Conservation (phyloP, 1,284 basidiomycete genomes). For the Pseudozyma pruni region DNA sequence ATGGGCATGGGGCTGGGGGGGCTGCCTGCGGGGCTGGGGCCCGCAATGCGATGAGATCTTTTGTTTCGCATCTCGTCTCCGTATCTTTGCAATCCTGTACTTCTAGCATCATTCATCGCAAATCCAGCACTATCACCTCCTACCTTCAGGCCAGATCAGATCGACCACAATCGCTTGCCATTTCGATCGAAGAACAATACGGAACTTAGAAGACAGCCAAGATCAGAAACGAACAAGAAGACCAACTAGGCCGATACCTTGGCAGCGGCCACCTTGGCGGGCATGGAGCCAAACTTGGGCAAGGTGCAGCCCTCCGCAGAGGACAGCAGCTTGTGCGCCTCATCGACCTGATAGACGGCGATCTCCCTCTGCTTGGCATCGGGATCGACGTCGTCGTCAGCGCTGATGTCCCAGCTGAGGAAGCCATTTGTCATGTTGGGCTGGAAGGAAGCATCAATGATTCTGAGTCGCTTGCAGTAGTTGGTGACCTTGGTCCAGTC, state of each 20-base stretch:
- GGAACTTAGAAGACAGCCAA: too few species aligned
- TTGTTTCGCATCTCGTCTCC: not conserved
- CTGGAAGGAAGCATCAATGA: conserved; percentile 65
- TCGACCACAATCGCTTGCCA: not conserved
- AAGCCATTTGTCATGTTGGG: conserved; percentile 69
- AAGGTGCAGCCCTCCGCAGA: conserved; percentile 4
- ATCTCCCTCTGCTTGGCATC: conserved; percentile 58
- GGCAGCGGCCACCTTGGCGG: conserved; percentile 9
- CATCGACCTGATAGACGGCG: conserved; percentile 48
- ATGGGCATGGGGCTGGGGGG: conserved; percentile 37
- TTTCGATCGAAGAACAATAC: too few species aligned
- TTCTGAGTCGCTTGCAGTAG: conserved; percentile 68
- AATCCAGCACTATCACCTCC: not conserved
- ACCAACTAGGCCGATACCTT: conserved; percentile 15
- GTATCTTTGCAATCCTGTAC: conserved; percentile 17
- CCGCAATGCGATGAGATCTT: conserved; percentile 18
- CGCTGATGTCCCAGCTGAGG: conserved; percentile 50
- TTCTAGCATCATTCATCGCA: conserved; percentile 12
- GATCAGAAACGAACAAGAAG: not conserved
- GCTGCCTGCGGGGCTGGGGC: conserved; percentile 18
- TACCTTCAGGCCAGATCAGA: too few species aligned
- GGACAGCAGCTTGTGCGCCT: conserved; percentile 40
- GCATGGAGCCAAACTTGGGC: conserved; percentile 34
- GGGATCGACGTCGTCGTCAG: conserved; percentile 49
- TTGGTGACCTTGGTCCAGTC: conserved; percentile 67